Base-by-base conservation (phyloP, 345 rosid genomes). In the Zanthoxylum bungeanum region DNA sequence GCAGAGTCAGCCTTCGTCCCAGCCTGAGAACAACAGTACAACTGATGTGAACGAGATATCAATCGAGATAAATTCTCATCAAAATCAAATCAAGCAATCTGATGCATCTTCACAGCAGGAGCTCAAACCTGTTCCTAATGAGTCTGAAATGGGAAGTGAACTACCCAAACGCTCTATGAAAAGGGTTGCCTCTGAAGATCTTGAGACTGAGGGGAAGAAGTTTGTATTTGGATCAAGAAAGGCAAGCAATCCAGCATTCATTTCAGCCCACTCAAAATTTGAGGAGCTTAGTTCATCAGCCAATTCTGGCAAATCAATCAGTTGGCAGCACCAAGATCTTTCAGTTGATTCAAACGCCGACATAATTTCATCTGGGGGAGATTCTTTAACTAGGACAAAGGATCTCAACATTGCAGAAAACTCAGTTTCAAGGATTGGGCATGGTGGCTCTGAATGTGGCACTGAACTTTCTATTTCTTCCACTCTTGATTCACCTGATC, bases 381-480 rank as follows among this genome's bases (percentile, higher is more conserved):
- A 83, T 36, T 39, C 72, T 55, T 60, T 49, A 21, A 46, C 34
- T 37, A 77, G 71, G 52, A 70, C 68, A 58, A 80, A 71, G 68
- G 82, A 84, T 53, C 71, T 72, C 31, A 61, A 33, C 40, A 7
- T 72, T 16, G 56, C 73, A 53, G 97, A 83, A 78, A 79, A 76
- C 71, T 69, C 63, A 0, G 75, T 69, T 65, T 25, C 72, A 24
- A 77, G 73, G 80, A 81, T 53, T 50, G 90, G 80, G 65, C 69
- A 75, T 53, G 82, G 82, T 75, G 88, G 85, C 39, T 93, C 98
- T 64, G 98, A 94, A 73, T 87, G 98, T 70, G 93, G 97, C 67
- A 88, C 97, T 3, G 97, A 92, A 73, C 93, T 95, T 49, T 92
- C 98, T 73, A 84, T 95, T 69, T 79, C 96, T 63, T 92, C 97